Percentiles rank a stretch among this genome's conserved stretches.
Conservation (phyloP, 139 green algal species). For the Dunaliella sp. region DNA sequence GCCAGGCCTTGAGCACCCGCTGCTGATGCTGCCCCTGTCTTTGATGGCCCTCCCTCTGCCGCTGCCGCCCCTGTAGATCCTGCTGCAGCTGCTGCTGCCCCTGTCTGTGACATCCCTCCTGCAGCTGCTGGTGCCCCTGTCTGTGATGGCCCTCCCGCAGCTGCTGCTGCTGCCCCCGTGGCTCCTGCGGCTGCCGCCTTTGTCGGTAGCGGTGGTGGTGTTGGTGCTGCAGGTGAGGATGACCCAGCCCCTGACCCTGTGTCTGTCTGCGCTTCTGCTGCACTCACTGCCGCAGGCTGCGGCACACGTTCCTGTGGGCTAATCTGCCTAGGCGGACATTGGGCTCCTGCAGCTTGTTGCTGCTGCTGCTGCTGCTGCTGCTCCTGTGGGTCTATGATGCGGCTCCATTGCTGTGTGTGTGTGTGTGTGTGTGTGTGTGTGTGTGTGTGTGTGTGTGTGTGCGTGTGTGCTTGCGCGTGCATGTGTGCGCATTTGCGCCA, state of each 20-base stretch:
- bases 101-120: too few relatives aligned
- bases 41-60: background rate
- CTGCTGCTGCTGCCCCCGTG: background rate
- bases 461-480: background rate
- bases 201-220: background rate
- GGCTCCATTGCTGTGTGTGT: slow-evolving; percentile 1
- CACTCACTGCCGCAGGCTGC: background rate
- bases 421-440: background rate
- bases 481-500: background rate
- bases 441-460: background rate
- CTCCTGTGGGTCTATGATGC: background rate
- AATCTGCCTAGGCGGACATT: background rate
- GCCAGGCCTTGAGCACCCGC: too few relatives aligned
- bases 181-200: background rate
- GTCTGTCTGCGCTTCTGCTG: background rate
- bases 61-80: background rate
- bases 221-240: background rate
- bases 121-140: background rate
- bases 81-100: slow-evolving; percentile 6
- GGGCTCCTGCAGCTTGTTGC: background rate
- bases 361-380: background rate
- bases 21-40: background rate
- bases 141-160: background rate
- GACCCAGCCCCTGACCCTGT: background rate
- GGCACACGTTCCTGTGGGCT: background rate